Base-by-base conservation (phyloP, 148 eudicot genomes). In the Persicaria maculosa region DNA sequence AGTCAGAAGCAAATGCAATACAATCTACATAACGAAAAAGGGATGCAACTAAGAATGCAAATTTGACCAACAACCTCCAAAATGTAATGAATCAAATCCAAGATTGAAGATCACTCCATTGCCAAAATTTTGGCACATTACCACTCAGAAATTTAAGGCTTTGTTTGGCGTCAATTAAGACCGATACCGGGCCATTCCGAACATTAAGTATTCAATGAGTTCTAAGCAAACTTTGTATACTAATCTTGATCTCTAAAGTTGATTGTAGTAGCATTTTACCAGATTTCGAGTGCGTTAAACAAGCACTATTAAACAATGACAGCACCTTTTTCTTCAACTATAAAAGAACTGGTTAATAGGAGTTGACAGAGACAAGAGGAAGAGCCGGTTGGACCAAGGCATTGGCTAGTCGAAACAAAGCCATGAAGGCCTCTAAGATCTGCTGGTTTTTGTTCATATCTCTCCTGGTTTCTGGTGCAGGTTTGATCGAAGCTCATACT, bases 401-500 rank as follows among this genome's bases (percentile, higher is more conserved):
- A 54, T 15, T 54, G n/a, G 16, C 58, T 4, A 1, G 40, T 31
- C 20, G 7, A 16, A 59, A 3, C 67, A 59, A 22, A 73, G 75
- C 70, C 68, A 77, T 81, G 83, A 70, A 71, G 73, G 72, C 47
- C 74, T 54, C 70, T 7, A 59, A 43, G 72, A 53, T 46, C 7
- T 44, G 45, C 6, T 70, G 79, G 14, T 59, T 16, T 68, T 72
- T 75, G 59, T 47, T 81, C 11, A 72, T 78, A 57, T 55, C 53
- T 50, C 73, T 81, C 71, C 71, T 81, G 16, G 52, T 72, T 50
- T 72, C 52, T 4, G 31, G 74, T 1, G 72, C 48, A 47, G 64
- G 71, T 14, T 71, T 54, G 5, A 43, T 52, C 22, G 46, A 61
- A 61, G 75, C 36, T 46, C 12, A 73, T 54, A 75, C 72, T 44